Base-by-base conservation (phyloP, 2,329 filamentous ascomycete genomes). In the Alternaria dauci region DNA sequence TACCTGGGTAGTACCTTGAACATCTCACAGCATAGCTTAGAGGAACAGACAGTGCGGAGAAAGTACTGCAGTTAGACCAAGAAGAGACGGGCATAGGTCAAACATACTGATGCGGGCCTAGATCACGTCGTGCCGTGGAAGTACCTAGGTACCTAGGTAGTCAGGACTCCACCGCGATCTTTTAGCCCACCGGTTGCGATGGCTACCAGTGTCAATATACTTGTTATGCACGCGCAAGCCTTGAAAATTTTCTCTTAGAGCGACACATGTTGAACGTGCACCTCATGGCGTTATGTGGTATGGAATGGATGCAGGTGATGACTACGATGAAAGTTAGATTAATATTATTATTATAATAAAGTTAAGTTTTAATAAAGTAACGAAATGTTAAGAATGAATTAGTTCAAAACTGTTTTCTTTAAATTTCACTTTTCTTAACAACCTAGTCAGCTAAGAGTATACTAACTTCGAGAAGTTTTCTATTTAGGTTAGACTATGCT, bases 1-100 rank as follows among this genome's bases (percentile, higher is more conserved):
- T n/a, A n/a, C n/a, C n/a, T n/a, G n/a, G n/a, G n/a, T 61, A 41
- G 57, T 57, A 54, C 32, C 53, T 58, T 47, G 47, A 38, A 43
- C 43, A 52, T 46, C 28, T 42, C 23, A 30, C 55, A 30, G 39
- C 8, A 52, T 36, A 12, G 47, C 36, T 44, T 39, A 9, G 18
- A 32, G 14, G 16, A 32, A 38, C 3, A 38, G 25, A 36, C 52
- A 50, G 51, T 26, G 50, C 42, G 44, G 54, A 42, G 56, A 58
- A 43, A 42, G 44, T 34, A 23, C 20, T 41, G 44, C 32, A 41
- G 30, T 36, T 20, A 41, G 9, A 38, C 25, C 26, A 38, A 25
- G 16, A 36, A 52, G 16, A 12, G 42, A 47, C 11, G 12, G 38
- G 25, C 36, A 28, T 55, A 30, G 16, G 38, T 54, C 34, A 44